Percentiles rank a stretch among this genome's conserved stretches.
Conservation (phyloP, 768 basidiomycete species). For the Rubroboletus satanas region DNA sequence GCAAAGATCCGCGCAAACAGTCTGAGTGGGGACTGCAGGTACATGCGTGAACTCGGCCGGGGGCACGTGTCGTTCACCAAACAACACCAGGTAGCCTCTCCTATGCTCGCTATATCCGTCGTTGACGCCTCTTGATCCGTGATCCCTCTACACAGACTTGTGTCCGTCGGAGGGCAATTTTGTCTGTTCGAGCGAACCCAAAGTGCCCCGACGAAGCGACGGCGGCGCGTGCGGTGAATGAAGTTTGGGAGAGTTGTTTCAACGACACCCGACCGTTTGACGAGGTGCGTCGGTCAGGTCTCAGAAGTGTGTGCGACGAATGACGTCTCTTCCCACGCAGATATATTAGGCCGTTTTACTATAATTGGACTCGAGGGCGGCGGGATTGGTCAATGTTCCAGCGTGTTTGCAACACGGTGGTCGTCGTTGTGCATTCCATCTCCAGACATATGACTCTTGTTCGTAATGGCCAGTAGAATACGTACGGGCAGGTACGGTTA, state of each 20-base stretch:
- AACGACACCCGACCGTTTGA: conserved; percentile 95
- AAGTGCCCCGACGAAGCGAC: conserved; percentile 69
- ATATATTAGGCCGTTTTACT: conserved; percentile 27
- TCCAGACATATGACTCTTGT: conserved; percentile 3
- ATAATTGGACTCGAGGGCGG: background rate
- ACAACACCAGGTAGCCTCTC: conserved; percentile 77
- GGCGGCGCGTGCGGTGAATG: conserved; percentile 89
- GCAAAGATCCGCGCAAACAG: conserved; percentile 90
- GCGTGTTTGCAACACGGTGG: background rate
- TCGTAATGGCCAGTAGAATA: conserved; percentile 5
- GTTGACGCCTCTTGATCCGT: conserved; percentile 7
- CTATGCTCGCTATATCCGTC: conserved; percentile 8
- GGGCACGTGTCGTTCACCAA: conserved; percentile 81
- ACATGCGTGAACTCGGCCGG: conserved; percentile 73
- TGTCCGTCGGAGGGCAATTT: conserved; percentile 80
- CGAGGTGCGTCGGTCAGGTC: conserved; percentile 53
- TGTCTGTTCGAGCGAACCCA: conserved; percentile 79
- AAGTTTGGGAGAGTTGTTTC: conserved; percentile 97
- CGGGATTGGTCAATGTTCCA: background rate
- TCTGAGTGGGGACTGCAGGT: conserved; percentile 90
- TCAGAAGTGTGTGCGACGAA: background rate
- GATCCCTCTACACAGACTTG: conserved; percentile 55
- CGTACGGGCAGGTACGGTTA: background rate
- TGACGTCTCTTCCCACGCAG: conserved; percentile 24
- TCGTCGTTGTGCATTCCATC: background rate